A percentile compares a stretch with the other conserved stretches of the same genome.
Conservation (phyloP, 768 basidiomycete species). For the Cyathus striatus region DNA sequence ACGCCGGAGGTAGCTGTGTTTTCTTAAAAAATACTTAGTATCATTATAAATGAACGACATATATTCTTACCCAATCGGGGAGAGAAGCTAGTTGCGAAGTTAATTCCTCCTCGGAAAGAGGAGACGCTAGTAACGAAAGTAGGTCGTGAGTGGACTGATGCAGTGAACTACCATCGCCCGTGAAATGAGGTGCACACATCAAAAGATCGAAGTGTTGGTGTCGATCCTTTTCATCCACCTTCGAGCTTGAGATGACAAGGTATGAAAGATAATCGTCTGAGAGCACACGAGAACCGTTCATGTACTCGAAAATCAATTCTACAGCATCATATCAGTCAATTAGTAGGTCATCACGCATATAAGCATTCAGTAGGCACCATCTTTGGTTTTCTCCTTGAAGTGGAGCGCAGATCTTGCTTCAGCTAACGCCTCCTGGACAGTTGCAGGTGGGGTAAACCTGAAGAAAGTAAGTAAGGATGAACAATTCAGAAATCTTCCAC, state of each 20-base stretch:
- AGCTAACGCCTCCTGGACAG: constrained; percentile 28
- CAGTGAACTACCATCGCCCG: constrained; percentile 66
- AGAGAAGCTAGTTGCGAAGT: constrained; percentile 8
- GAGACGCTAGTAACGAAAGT: constrained; percentile 32
- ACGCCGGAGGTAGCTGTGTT: constrained; percentile 15
- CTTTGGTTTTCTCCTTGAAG: constrained; percentile 31
- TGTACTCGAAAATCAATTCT: constrained; percentile 47
- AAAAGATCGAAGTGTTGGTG: constrained; percentile 32
- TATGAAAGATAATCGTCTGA: constrained; percentile 46
- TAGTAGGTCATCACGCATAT: background rate
- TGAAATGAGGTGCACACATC: constrained; percentile 59
- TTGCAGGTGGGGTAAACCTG: constrained; percentile 35
- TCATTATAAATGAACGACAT: background rate
- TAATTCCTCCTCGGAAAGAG: constrained; percentile 15
- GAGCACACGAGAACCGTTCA: constrained; percentile 58
- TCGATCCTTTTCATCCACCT: constrained; percentile 5
- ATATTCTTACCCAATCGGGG: constrained; percentile 8
- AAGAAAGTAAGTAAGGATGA: background rate
- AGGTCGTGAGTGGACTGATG: constrained; percentile 65
- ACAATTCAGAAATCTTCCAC: background rate
- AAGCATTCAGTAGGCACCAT: constrained; percentile 25
- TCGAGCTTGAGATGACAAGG: constrained; percentile 27
- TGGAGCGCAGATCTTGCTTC: constrained; percentile 37
- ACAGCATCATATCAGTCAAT: constrained; percentile 2
- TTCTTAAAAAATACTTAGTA: background rate